Percentiles rank a stretch among this genome's conserved stretches.
Conservation (phyloP, 2,329 filamentous ascomycete species). For the Blastomyces gilchristii region DNA sequence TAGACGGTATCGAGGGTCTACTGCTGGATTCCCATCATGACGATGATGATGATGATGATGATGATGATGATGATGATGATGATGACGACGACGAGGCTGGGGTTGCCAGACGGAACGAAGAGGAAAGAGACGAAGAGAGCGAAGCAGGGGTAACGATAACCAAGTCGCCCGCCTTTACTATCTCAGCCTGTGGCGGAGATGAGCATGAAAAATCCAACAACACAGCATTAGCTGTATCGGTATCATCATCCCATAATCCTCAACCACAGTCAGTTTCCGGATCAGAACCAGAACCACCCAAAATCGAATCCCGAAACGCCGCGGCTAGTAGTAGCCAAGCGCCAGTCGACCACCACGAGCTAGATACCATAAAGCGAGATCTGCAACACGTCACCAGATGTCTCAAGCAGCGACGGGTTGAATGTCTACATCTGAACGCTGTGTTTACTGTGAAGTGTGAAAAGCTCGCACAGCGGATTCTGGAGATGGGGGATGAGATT, state of each 20-base stretch:
- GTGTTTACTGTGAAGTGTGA: constrained; percentile 51
- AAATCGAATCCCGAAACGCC: not conserved
- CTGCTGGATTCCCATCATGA: constrained; percentile 19
- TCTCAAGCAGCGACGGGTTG: constrained; percentile 21
- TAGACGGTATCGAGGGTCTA: constrained; percentile 29
- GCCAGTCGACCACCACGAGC: not conserved
- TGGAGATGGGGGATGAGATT: constrained; percentile 50
- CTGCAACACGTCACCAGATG: constrained; percentile 18
- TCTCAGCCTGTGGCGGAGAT: not conserved
- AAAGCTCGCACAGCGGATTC: constrained; percentile 47
- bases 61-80: too few relatives aligned
- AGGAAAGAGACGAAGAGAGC: not conserved
- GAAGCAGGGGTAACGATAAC: not conserved
- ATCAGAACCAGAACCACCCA: not conserved
- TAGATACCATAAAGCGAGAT: not conserved
- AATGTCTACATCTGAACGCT: constrained; percentile 49
- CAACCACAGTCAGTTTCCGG: not conserved
- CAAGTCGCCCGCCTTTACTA: not conserved
- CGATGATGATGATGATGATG: too few relatives aligned
- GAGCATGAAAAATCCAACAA: not conserved
- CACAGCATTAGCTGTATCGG: not conserved
- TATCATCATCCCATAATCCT: not conserved
- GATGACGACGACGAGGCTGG: not conserved
- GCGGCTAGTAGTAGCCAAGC: too few relatives aligned
- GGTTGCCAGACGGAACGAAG: not conserved